A percentile compares a stretch with the other conserved stretches of the same genome.
phyloP scores from a whole-genome alignment of 2,329 filamentous ascomycete genomes.

The Immersiporthe knoxdaviesiana region DNA sequence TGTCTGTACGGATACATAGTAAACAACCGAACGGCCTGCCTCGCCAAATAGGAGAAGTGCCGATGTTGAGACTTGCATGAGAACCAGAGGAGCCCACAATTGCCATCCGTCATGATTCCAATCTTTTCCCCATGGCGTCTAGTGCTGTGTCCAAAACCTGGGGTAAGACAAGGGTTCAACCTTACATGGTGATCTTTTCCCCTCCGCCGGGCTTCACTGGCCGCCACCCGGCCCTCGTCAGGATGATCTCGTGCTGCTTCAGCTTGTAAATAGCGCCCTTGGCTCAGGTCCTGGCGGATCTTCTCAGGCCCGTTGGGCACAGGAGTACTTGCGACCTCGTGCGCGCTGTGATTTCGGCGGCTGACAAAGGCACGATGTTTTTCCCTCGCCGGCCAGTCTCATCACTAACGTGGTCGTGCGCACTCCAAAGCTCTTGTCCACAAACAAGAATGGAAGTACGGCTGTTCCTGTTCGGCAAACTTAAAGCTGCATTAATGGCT shows the following conservation, averaged over 20 bases:
- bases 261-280: constrained; percentile 21
- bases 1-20: not conserved
- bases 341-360: not conserved
- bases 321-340: constrained; percentile 17
- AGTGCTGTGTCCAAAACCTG: constrained; percentile 7
- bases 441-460: not conserved
- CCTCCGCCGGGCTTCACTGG: not conserved
- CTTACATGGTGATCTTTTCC: not conserved
- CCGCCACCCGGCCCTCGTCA: constrained; percentile 10
- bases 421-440: not conserved
- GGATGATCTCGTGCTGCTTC: constrained; percentile 13
- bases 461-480: not conserved
- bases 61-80: constrained; percentile 7
- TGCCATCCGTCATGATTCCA: constrained; percentile 8
- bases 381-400: not conserved
- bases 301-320: constrained; percentile 9
- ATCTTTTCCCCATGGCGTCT: not conserved
- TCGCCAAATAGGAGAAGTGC: constrained; percentile 28
- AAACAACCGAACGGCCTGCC: not conserved
- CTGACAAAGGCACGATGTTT: not conserved
- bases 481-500: not conserved
- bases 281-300: constrained; percentile 26
- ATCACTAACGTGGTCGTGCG: not conserved
- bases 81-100: not conserved
- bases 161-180: constrained; percentile 19